phyloP scores from a whole-genome alignment of 2,329 filamentous ascomycete genomes.

The Exophiala viscosa region DNA sequence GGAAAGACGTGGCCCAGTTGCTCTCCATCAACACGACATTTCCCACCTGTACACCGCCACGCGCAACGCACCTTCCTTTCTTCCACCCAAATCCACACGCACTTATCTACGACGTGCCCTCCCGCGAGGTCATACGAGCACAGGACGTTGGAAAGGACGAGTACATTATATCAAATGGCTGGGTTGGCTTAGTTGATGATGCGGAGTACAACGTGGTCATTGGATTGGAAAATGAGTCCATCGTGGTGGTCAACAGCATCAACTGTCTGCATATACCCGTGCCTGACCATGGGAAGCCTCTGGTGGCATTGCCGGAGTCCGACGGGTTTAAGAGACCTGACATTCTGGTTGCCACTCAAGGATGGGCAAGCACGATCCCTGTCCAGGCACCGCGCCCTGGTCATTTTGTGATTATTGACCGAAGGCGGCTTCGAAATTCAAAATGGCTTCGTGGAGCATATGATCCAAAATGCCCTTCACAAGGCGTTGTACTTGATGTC shows the following conservation, averaged over 20 bases:
- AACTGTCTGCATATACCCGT: conserved; percentile 41
- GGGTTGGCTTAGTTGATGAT: conserved; percentile 53
- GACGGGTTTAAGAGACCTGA: conserved; percentile 17
- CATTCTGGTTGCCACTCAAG: conserved; percentile 13
- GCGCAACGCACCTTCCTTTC: conserved; percentile 19
- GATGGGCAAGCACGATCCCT: conserved; percentile 19
- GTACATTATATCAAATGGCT: conserved; percentile 53
- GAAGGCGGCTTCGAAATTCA: conserved; percentile 50
- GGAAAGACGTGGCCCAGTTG: conserved; percentile 2
- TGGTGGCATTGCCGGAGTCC: conserved; percentile 26
- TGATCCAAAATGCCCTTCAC: conserved; percentile 43
- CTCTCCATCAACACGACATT: background rate
- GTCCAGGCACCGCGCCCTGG: conserved; percentile 27
- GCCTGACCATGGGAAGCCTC: conserved; percentile 25
- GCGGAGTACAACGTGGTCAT: conserved; percentile 50
- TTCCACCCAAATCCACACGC: conserved; percentile 24
- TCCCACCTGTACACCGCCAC: conserved; percentile 11
- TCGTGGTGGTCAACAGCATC: conserved; percentile 51
- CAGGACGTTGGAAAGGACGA: conserved; percentile 50
- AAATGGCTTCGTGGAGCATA: conserved; percentile 53
- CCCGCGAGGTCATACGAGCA: conserved; percentile 44
- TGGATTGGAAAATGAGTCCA: conserved; percentile 49
- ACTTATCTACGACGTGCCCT: conserved; percentile 41
- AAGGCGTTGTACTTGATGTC: conserved; percentile 53
- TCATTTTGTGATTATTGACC: conserved; percentile 51